Evolutionary conservation across 192 early-diverging fungal species (phyloP).

Genomic region (Ambispora gerdemannii): DNA sequence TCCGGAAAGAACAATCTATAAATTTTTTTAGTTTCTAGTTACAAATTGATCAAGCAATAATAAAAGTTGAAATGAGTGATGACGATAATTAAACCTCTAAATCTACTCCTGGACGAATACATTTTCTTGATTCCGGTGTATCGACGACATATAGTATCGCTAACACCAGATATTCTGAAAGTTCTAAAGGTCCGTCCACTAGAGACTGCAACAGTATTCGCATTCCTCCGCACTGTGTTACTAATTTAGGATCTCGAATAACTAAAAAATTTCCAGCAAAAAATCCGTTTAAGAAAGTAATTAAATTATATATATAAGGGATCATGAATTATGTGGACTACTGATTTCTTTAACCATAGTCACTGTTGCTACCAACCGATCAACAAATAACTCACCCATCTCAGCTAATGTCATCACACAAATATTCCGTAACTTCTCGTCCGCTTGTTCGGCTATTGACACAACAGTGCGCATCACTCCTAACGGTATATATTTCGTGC

Average conservation of each 20-base stretch:
- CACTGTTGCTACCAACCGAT: too few relatives aligned
- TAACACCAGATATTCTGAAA: constrained; percentile 57
- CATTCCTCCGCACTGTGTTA: constrained; percentile 65
- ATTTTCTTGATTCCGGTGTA: constrained; percentile 58
- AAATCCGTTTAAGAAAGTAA: background rate
- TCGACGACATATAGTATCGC: constrained; percentile 74
- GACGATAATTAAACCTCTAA: constrained; percentile 52
- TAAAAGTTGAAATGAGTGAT: background rate
- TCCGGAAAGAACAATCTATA: constrained; percentile 68
- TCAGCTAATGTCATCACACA: constrained; percentile 78
- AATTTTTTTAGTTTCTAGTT: background rate
- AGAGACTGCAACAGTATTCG: constrained; percentile 64
- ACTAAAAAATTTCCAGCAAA: constrained; percentile 35
- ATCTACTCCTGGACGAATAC: constrained; percentile 71
- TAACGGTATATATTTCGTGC: constrained; percentile 56
- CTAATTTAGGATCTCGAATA: constrained; percentile 55
- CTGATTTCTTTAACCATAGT: too few relatives aligned
- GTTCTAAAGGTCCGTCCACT: constrained; percentile 58
- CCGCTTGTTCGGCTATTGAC: constrained; percentile 72
- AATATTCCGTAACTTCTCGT: constrained; percentile 70
- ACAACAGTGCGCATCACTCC: constrained; percentile 69
- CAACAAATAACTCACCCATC: too few relatives aligned
- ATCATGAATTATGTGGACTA: too few relatives aligned
- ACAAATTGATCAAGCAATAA: too few relatives aligned
- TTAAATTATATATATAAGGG: background rate